Base-by-base conservation (phyloP, 1,139 yeast species). In the Keqinozyma sinolaborantium region DNA sequence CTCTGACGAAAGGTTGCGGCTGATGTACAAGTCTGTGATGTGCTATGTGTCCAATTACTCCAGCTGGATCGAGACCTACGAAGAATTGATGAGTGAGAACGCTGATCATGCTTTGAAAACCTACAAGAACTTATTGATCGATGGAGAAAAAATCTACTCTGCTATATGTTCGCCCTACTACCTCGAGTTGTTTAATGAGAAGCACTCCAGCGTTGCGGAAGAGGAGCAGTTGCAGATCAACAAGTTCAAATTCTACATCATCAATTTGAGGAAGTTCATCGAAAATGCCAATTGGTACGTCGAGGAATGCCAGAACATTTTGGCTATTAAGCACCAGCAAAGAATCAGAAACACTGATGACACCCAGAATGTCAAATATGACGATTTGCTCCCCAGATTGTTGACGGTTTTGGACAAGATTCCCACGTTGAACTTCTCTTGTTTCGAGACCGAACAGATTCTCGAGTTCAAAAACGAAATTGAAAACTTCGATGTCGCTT, bases 391-490 rank as follows among this genome's bases (percentile, higher is more conserved):
- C 30, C 48, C 47, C 24, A 53, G 45, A 28, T 45, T 61, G 34
- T 35, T 56, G 16, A 30, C 50, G 3, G 46, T 83, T 15, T 50
- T 81, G 5, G 64, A 60, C 8, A 64, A 64, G 30, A 72, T 81
- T 5, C 73, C 79, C 1, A 45, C 51, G 0, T 48, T 81, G 31
- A 70, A 73, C 15, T 75, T 83, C 35, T 53, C 67, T 3, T 61
- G 78, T 23, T 67, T 77, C 1, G 92, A 83, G 48, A 65, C 78
- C 36, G 80, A 73, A n/a, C 79, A 73, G 43, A 55, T 83, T 6
- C 40, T 70, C 8, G 82, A 75, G 39, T 67, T 79, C 32, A 70
- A 72, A 14, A 55, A 49, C 23, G 83, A 78, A 41, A 69, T 83
- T 28, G 68, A 65, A 31, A 66, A 67, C 30, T 83, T 72, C 51